Evolutionary conservation across 192 early-diverging fungal species (phyloP).

Genomic region (Backusella tuberculispora): DNA sequence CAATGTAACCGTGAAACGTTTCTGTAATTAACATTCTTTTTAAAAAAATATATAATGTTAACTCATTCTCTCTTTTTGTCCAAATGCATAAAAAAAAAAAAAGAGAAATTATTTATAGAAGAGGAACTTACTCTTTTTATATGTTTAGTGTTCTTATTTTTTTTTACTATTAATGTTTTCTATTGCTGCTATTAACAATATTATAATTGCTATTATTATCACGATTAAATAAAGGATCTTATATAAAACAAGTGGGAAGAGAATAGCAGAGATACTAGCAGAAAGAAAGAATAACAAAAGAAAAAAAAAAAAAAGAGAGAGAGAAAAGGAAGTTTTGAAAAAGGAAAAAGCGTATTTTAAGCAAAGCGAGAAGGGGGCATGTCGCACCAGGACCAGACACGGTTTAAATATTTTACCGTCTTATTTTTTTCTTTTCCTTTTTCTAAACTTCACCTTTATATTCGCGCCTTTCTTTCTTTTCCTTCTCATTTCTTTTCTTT

Average conservation of each 20-base stretch:
- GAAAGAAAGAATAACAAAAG: too few species aligned
- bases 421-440: neutral
- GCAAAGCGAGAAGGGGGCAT: neutral
- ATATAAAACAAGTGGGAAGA: too few species aligned
- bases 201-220: too few species aligned
- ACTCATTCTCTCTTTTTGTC: neutral
- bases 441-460: neutral
- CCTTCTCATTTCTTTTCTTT: neutral
- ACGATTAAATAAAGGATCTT: too few species aligned
- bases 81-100: constrained; percentile 14
- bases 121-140: too few species aligned
- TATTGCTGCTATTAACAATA: too few species aligned
- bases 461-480: neutral
- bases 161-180: too few species aligned
- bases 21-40: constrained; percentile 34
- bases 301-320: constrained; percentile 1
- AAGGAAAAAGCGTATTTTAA: constrained; percentile 15
- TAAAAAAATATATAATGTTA: neutral
- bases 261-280: too few species aligned
- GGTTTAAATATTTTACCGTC: constrained; percentile 3
- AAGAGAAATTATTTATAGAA: neutral
- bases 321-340: neutral
- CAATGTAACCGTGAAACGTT: constrained; percentile 69
- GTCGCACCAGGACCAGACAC: neutral
- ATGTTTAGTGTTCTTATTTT: too few species aligned